Base-by-base conservation (phyloP, 2,329 filamentous ascomycete genomes). In the Clarireedia paspali region DNA sequence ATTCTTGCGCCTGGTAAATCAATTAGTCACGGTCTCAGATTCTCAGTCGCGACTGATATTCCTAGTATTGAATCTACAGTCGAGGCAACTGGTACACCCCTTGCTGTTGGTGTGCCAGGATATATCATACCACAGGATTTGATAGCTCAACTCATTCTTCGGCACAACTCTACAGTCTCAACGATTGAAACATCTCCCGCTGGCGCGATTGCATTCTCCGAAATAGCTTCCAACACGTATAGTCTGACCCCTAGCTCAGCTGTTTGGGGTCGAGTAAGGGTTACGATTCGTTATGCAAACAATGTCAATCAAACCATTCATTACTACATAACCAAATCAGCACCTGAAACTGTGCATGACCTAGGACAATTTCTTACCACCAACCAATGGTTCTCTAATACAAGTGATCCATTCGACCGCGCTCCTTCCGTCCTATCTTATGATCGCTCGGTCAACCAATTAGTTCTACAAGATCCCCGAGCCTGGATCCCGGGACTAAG, bases 401-500 rank as follows among this genome's bases (percentile, higher is more conserved):
- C 70, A 0, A 72, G 73, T 0, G 81, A 84, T 55, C 77, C 78
- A 0, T 84, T 84, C 59, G 67, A 72, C 1, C 73, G 81, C 30
- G 73, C 75, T 0, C 76, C 78, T 0, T 83, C 80, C 0, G 72
- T 82, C 56, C 78, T 84, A 68, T 76, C 75, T 0, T 84, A 82
- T 59, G 80, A 84, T 62, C 76, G 69, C 64, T 80, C 74, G 67
- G 73, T 60, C 2, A 65, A 67, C 5, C 60, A 69, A 6, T 71
- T 73, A 24, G 75, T 79, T 3, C 66, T 69, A 30, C 76, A 78
- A 50, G 75, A 79, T 36, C 56, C 71, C 1, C 73, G 81, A 1
- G 79, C 75, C 6, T 84, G 81, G 81, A 76, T 84, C 4, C 74
- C 80, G 0, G 81, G 81, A 0, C 71, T 84, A 0, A 82, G 79